phyloP scores from a whole-genome alignment of 164 flowering plant species.

The Magnolia officinalis region DNA sequence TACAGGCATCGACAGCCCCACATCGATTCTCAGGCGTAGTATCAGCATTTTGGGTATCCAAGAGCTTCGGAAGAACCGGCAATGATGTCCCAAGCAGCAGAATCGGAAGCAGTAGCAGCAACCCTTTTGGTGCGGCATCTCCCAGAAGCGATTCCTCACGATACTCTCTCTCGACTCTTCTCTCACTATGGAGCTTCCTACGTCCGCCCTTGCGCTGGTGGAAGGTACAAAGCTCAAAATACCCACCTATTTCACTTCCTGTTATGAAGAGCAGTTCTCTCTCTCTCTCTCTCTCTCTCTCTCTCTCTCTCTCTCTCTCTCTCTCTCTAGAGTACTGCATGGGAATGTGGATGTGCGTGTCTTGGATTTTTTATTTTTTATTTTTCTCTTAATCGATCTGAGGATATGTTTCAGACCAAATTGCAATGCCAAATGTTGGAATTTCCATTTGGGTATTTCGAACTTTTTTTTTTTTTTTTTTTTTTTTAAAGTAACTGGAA shows the following conservation, averaged over 20 bases:
- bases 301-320: no score
- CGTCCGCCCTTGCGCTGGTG: conserved; percentile 63
- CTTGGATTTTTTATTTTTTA: neutral
- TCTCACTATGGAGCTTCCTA: conserved; percentile 79
- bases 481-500: no score
- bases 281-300: no score
- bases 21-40: conserved; percentile 3
- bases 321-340: no score
- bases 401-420: no score
- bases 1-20: neutral
- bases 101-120: conserved; percentile 5
- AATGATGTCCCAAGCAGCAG: neutral
- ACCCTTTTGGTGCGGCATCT: conserved; percentile 75
- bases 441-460: neutral
- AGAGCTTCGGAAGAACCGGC: neutral
- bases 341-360: neutral
- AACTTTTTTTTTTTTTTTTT: no score
- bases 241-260: neutral
- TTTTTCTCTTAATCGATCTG: no score
- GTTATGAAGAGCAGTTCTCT: neutral
- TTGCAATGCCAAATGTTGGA: no score
- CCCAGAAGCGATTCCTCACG: conserved; percentile 79
- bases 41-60: conserved; percentile 4
- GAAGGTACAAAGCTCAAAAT: conserved; percentile 32
- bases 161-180: conserved; percentile 70